Base-by-base conservation (phyloP, 2,329 filamentous ascomycete genomes). In the Coniochaeta pulveracea region DNA sequence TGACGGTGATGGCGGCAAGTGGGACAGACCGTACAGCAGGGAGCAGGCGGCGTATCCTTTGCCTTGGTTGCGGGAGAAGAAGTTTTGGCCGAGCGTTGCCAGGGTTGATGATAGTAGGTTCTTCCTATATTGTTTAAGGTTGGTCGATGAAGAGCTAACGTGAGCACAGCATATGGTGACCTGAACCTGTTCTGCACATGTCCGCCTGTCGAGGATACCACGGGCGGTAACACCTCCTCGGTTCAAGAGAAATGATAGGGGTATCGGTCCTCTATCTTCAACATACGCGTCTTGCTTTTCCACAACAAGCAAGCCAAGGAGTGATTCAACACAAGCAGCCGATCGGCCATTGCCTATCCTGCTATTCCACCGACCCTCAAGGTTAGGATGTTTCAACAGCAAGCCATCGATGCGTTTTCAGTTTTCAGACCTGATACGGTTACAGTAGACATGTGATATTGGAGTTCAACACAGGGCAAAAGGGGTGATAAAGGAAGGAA, bases 161-260 rank as follows among this genome's bases (percentile, higher is more conserved):
- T 1, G n/a, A 10, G 14, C 12, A 19, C 45, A 89, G 84, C 84
- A 10, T 94, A 85, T 49, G 88, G 88, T 38, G 88, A 95, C 52
- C 72, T 80, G 49, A 93, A 95, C 61, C 73, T 95, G 40, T 94
- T 94, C 70, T 95, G 88, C 66, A 93, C 85, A 8, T 95, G 88
- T 55, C 81, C 84, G 24, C 85, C 88, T 1, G 83, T 93, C 6
- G 82, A 85, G 56, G 67, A 71, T 43, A 70, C 65, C 11, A 68
- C 61, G 2, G 51, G 49, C 16, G 52, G 40, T 6, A 35, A 41
- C 29, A 10, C 40, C 10, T 45, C 40, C 16, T 42, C 26, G 11
- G 22, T 19, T 6, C 28, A 31, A 17, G 28, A 31, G 28, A 14
- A 14, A 8, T 31, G 22, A 18, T 11, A 4, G 28, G 9, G n/a